Evolutionary conservation across 768 basidiomycete species (phyloP).

Genomic region (Mycena amicta): DNA sequence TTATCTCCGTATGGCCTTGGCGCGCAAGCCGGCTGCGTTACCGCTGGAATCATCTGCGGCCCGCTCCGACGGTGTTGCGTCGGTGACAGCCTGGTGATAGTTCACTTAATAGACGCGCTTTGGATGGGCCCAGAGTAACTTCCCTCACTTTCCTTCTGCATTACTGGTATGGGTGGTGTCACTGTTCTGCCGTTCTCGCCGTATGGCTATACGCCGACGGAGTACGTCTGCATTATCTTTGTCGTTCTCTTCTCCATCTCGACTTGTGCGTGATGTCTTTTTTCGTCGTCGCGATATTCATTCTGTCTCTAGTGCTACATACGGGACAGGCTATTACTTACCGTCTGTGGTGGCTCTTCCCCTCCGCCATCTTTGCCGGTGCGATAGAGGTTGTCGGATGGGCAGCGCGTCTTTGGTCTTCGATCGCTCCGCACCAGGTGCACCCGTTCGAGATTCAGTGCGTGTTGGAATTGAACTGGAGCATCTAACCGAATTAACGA

Average conservation of each 20-base stretch:
- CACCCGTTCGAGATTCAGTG: conserved; percentile 47
- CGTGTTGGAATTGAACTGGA: conserved; percentile 19
- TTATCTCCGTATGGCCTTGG: too few relatives aligned
- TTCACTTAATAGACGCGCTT: too few relatives aligned
- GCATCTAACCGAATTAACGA: too few relatives aligned
- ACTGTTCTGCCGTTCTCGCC: not conserved
- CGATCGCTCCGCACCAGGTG: conserved; percentile 13
- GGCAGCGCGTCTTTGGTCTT: conserved; percentile 41
- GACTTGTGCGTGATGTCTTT: conserved; percentile 4
- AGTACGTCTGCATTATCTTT: conserved; percentile 39
- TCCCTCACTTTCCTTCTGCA: too few relatives aligned
- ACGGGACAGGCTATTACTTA: conserved; percentile 30
- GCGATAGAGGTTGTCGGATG: conserved; percentile 44
- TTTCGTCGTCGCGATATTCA: not conserved
- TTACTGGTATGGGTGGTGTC: too few relatives aligned
- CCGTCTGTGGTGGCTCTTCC: conserved; percentile 42
- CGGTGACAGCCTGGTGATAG: too few relatives aligned
- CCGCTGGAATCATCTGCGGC: too few relatives aligned
- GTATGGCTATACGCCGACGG: conserved; percentile 41
- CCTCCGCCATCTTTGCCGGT: conserved; percentile 38
- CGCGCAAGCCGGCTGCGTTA: too few relatives aligned
- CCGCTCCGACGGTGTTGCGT: too few relatives aligned
- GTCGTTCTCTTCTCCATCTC: conserved; percentile 33
- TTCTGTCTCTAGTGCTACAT: conserved; percentile 40
- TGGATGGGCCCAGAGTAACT: too few relatives aligned